These are phyloP conservation scores for Wallacemonas rigidus DNA, from an alignment of 208 protist genomes.

Conservation along the genomic window DNA sequence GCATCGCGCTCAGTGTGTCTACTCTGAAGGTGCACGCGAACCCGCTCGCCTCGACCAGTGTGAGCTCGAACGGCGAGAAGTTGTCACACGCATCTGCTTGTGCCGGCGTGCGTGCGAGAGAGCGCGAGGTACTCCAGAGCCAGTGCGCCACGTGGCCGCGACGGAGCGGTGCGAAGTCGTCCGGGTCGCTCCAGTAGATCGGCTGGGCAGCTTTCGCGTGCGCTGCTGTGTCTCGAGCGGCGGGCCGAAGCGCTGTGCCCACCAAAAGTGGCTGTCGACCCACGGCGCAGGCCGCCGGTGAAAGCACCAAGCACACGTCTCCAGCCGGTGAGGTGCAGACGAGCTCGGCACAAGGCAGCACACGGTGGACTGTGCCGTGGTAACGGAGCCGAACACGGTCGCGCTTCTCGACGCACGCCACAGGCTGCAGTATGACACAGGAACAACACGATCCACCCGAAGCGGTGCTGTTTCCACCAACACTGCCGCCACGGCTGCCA, in stretches of 20 bases:
- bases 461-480: too few relatives aligned
- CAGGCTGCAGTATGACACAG: background rate
- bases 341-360: background rate
- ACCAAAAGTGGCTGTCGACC: background rate
- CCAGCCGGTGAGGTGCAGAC: slow-evolving; percentile 1
- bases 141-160: background rate
- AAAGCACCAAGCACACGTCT: slow-evolving; percentile 4
- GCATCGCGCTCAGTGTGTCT: background rate
- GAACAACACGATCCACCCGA: background rate
- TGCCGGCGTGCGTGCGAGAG: background rate
- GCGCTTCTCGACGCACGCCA: background rate
- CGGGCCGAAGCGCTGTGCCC: background rate
- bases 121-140: background rate
- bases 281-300: background rate
- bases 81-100: background rate
- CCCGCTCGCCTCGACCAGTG: background rate
- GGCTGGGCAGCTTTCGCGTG: background rate
- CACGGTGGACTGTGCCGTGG: background rate
- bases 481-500: too few relatives aligned
- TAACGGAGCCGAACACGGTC: background rate
- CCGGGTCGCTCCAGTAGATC: background rate
- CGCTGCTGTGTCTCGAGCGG: background rate
- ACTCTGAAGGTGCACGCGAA: background rate
- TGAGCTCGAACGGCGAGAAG: background rate
- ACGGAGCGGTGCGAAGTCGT: background rate